These are phyloP conservation scores for Leptographium radiaticola DNA, from an alignment of 2,329 filamentous ascomycete genomes.

Conservation along the genomic window DNA sequence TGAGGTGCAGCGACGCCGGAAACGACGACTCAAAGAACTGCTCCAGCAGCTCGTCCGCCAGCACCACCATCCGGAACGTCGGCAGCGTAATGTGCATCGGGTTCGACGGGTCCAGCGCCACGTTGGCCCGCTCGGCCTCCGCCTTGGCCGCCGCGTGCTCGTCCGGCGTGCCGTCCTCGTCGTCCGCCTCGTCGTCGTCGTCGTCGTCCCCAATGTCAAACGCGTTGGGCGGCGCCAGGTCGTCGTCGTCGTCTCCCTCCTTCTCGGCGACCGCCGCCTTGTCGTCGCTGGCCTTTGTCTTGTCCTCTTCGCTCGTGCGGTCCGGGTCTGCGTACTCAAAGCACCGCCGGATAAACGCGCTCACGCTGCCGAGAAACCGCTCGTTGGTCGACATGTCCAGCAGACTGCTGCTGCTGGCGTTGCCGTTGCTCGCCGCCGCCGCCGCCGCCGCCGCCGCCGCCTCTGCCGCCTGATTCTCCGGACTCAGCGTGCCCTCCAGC, in stretches of 20 bases:
- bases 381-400: constrained; percentile 60
- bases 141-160: constrained; percentile 39
- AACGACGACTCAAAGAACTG: constrained; percentile 97
- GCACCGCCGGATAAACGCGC: constrained; percentile 87
- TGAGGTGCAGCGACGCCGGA: constrained; percentile 80
- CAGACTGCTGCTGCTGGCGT: constrained; percentile 18
- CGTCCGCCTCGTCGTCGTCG: constrained; percentile 32
- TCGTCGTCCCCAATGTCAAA: constrained; percentile 69
- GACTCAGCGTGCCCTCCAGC: constrained; percentile 59
- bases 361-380: constrained; percentile 82
- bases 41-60: constrained; percentile 89
- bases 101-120: constrained; percentile 81
- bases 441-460: constrained; percentile 2
- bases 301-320: constrained; percentile 2
- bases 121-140: constrained; percentile 63
- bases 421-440: not conserved
- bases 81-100: constrained; percentile 92
- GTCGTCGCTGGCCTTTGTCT: constrained; percentile 14
- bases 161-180: not conserved
- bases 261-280: not conserved
- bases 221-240: constrained; percentile 28
- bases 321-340: constrained; percentile 98
- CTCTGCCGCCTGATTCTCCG: constrained; percentile 46
- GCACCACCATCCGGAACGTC: constrained; percentile 96
- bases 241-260: constrained; percentile 14